These are phyloP conservation scores for Cladosporium sp. DNA, from an alignment of 2,329 filamentous ascomycete genomes.

Conservation along the genomic window DNA sequence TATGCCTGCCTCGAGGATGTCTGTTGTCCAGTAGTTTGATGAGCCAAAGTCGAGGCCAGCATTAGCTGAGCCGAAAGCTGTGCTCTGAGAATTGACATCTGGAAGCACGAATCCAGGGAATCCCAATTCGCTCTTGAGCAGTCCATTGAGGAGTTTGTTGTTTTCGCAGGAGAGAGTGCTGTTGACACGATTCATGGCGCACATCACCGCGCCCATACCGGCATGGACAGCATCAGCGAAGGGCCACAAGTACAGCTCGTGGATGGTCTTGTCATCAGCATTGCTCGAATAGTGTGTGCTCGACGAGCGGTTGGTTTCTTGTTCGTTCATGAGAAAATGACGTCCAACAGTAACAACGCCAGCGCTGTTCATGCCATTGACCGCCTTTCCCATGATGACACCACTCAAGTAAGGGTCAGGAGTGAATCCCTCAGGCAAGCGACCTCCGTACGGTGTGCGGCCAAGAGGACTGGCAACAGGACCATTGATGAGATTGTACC, in stretches of 20 bases:
- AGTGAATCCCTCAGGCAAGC: conserved; percentile 58
- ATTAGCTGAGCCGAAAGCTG: conserved; percentile 55
- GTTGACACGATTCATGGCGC: conserved; percentile 69
- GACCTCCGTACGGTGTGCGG: conserved; percentile 23
- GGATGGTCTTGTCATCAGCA: conserved; percentile 23
- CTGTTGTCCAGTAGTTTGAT: conserved; percentile 45
- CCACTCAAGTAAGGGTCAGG: conserved; percentile 61
- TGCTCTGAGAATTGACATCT: conserved; percentile 65
- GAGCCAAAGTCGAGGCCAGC: conserved; percentile 50
- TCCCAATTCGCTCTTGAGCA: conserved; percentile 77
- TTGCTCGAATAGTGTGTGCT: conserved; percentile 26
- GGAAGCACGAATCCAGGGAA: conserved; percentile 82
- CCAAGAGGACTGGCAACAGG: conserved; percentile 22
- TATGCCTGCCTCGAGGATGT: conserved; percentile 54
- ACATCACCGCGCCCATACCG: conserved; percentile 66
- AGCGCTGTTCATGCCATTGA: conserved; percentile 48
- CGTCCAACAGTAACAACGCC: conserved; percentile 41
- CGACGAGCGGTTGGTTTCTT: conserved; percentile 27
- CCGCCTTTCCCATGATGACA: conserved; percentile 46
- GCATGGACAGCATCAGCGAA: conserved; percentile 58
- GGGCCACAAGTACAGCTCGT: conserved; percentile 23
- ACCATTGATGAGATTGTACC: conserved; percentile 22
- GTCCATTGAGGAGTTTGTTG: conserved; percentile 70
- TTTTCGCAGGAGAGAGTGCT: conserved; percentile 62
- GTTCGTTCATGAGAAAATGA: conserved; percentile 51